Base-by-base conservation (phyloP, 306 rosid species). In the Dryas alaskensis region DNA sequence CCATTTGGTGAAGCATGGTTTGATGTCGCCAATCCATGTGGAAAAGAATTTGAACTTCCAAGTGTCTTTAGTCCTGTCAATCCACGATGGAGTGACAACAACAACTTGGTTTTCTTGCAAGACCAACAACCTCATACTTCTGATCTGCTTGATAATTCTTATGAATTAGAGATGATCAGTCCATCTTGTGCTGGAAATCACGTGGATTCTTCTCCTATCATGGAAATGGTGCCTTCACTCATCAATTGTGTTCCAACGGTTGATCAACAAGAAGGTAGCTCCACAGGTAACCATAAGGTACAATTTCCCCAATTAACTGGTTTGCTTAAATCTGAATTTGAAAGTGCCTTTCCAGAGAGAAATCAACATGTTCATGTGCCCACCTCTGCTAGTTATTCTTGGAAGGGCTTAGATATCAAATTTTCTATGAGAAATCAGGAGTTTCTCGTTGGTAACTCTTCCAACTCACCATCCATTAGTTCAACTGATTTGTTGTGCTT, bases 31-130 rank as follows among this genome's bases (percentile, higher is more conserved):
- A 17, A 47, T n/a, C 42, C 39, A 31, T 61, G 69, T 16, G 76
- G 69, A n/a, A 73, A 37, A 50, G 76, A 73, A 37, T 73, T 73
- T 61, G 49, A 48, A 60, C 76, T 73, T 37, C 76, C 76, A 1
- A 48, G 60, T 60, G 42, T 45, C 37, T 60, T 50, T 48, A 11
- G 27, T 73, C 60, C 69, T 46, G 4, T 73, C 50, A 16, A 31
- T 10, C 63, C 16, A 4, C 19, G 13, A 11, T 61, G 44, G 67
- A 61, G 67, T 37, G 44, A 31, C 67, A 60, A 40, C 17, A 58
- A 57, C 65, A 71, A 57, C 8, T 43, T 55, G 50, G 27, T 70
- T 39, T 19, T 42, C 64, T 42, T 48, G 39, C 50, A 55, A 54
- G 51, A 55, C 60, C 53, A 71, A 17, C 13, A 37, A 4, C 55